Base-by-base conservation (phyloP, 2,329 filamentous ascomycete genomes). In the Aspergillus neotritici region DNA sequence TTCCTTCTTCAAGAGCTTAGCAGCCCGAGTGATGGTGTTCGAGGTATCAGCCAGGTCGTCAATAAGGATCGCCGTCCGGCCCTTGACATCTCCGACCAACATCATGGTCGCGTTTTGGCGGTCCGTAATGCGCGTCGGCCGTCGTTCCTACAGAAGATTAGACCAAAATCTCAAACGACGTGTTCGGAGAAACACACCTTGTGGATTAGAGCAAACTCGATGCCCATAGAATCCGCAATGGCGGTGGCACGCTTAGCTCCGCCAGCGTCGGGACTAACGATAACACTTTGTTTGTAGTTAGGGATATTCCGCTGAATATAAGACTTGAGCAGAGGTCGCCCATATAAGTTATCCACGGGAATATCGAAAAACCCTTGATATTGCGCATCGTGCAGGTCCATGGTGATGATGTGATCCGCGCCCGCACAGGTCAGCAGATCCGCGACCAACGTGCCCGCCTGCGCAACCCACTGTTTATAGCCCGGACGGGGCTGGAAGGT, bases 291-390 rank as follows among this genome's bases (percentile, higher is more conserved):
- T 66, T 83, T 84, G 68, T 83, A 90, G 61, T 90, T 84, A 37
- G 87, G 84, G 47, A 95, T 93, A 58, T 88, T 81, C 61, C 86
- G 82, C 63, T 89, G 83, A 56, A 84, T 82, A 64, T 83, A 83
- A 57, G 77, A 79, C 61, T 79, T 78, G 44, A 83, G 55, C 29
- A 73, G 57, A 30, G 71, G 71, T 40, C 71, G 63, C 11, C 70
- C 91, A 70, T 97, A 97, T 13, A 98, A 77, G 65, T 98, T 98
- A 71, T 98, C 93, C 44, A 98, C 93, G 2, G 93, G 93, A 46
- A 97, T 95, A 62, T 98, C 91, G 63, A 98, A 97, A 75, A 96
- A 98, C 41, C 93, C 93, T 69, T 98, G 93, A 62, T 97, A 97
- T 68, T 98, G 89, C 33, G 88, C 86, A 66, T 96, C 91, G 64